A percentile compares a stretch with the other conserved stretches of the same genome.
phyloP scores from a whole-genome alignment of 306 rosid species.

The Lagenaria siceraria region DNA sequence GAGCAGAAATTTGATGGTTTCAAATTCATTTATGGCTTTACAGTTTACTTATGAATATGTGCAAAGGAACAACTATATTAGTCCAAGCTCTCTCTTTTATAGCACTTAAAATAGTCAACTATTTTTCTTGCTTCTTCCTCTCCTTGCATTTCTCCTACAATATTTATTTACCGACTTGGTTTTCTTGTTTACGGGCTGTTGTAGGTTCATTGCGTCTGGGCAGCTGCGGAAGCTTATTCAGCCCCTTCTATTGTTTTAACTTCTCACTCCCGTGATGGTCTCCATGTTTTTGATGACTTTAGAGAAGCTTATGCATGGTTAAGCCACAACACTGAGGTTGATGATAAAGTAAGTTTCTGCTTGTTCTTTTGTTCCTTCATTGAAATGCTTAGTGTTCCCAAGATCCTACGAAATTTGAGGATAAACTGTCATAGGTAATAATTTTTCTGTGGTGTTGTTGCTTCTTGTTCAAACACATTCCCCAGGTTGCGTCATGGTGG shows the following conservation, averaged over 20 bases:
- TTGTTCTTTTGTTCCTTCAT: neutral
- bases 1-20: neutral
- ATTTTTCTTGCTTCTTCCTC: neutral
- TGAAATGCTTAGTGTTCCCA: neutral
- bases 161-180: constrained; percentile 3
- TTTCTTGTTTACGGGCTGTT: constrained; percentile 2
- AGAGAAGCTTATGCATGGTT: constrained; percentile 99
- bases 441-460: neutral
- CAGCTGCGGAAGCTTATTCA: constrained; percentile 99
- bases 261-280: constrained; percentile 70
- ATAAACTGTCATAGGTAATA: neutral
- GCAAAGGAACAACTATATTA: neutral
- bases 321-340: constrained; percentile 96
- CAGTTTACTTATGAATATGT: neutral
- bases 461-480: constrained; percentile 11
- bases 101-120: neutral
- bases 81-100: neutral
- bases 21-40: neutral
- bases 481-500: constrained; percentile 99
- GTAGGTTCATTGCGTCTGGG: constrained; percentile 99
- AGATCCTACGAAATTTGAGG: neutral
- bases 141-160: neutral
- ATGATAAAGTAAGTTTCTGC: constrained; percentile 70
- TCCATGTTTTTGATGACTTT: constrained; percentile 97
- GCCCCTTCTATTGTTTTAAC: constrained; percentile 99